Base-by-base conservation (phyloP, 345 rosid genomes). In the Gossypium bickii region DNA sequence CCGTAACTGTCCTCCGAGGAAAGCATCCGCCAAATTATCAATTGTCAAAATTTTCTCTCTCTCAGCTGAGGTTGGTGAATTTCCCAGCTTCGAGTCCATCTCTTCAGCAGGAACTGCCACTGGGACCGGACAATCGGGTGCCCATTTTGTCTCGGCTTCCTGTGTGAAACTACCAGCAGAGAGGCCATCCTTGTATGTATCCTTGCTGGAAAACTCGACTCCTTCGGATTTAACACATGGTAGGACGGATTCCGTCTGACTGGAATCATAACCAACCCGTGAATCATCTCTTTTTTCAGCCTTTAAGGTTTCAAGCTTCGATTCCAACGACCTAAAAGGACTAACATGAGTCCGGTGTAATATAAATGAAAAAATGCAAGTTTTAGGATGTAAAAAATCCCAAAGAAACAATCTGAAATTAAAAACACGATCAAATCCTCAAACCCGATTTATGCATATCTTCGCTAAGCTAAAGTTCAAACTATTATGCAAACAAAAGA, bases 131-230 rank as follows among this genome's bases (percentile, higher is more conserved):
- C 79, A 76, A 43, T 86, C 87, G 0, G 88, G 75, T 44, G 89
- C 84, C 90, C 94, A 90, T 76, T 78, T 90, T 41, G 84, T 72
- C 15, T 56, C 84, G 9, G 83, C 82, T 63, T 87, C 92, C 77
- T 83, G 90, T 17, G 97, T 90, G 83, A 89, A 90, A 77, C 98
- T 92, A 76, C 91, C 88, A 20, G 93, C 93, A 25, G 97, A 92
- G 9, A 90, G 79, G 34, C 89, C 88, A 34, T 88, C 97, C 78
- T 90, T 88, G 2, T 87, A 86, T 34, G 81, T 79, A 74, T 84
- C 89, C 77, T 85, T 90, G 57, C 88, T 86, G 44, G 88, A 86
- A 52, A 88, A 86, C 78, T 87, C 87, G 27, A 86, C 76, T n/a
- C 86, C 85, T 63, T 87, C 88, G 0, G 83, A 84, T 74, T 85